Evolutionary conservation across 202 grass and related monocot species (phyloP), one percentile per base, ranked within the genome.

Genomic region (Dendrocalamus latiflorus): DNA sequence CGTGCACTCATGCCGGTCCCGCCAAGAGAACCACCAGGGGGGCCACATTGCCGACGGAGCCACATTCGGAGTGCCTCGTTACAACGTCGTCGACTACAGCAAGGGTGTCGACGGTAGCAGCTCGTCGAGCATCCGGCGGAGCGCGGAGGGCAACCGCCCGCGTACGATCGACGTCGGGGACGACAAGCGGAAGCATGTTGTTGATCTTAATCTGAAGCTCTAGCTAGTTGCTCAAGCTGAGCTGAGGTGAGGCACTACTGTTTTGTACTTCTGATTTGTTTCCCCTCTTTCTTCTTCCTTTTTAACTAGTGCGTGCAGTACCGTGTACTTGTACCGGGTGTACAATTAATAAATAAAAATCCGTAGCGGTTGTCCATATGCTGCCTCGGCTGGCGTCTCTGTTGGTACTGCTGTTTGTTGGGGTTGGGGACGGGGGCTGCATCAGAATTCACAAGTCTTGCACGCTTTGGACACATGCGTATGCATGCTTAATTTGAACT

Each of bases 201-300:
- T 81, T 48, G 84, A 86, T 74, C 84, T 86, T n/a, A 75, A 74
- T 16, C 69, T 86, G 10, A 86, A 58, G 84, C 84, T 86, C 69
- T 80, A 86, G 58, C 18, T 6, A 14, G 26, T 62, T 28, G 41
- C 65, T 50, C 54, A 30, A 30, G 65, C 54, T 47, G 64, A 61
- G 17, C 21, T 24, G 15, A 30, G 43, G 15, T 33, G 33, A 33
- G 28, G 16, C 0, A 36, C 34, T 48, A 13, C n/a, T 47, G 3
- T 7, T 24, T 53, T 17, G 22, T 62, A 11, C 45, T 38, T 24
- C 7, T 28, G 14, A 44, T 44, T 10, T 69, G 4, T 4, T 47
- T 47, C 5, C 39, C 49, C 30, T 26, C 11, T 1, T 30, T 24
- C 36, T 2, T 30, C n/a, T 17, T 3, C 1, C 10, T 16, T 44